Evolutionary conservation across 352 stramenopile species (phyloP), one percentile per base, ranked within the genome.

Genomic region (Globisporangium echinulatum): DNA sequence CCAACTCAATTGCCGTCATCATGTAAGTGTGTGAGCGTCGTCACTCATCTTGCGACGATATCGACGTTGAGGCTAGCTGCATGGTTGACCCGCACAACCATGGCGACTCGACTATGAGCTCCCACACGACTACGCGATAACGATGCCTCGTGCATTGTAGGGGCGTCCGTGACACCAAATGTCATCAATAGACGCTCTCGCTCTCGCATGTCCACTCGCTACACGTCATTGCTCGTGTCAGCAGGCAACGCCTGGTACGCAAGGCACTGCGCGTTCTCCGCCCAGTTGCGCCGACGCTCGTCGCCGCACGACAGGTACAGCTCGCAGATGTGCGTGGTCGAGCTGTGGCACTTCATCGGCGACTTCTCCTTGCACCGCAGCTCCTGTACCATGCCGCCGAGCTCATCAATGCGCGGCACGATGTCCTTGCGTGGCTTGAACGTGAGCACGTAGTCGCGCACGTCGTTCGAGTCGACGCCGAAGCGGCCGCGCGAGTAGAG

Each of bases 351-450:
- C 36, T 63, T 66, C 70, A 92, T 81, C 0, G 79, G 79, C 15
- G 69, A 83, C 57, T 72, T 75, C 48, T 86, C 72, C 59, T 82
- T 81, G 70, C 83, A 92, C 7, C 80, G 75, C 57, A 91, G 79
- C 54, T 92, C 81, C 60, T 91, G 81, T 15, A 92, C 81, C 61
- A 92, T 74, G 8, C 83, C 83, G 19, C 81, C 79, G 6, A 92
- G 69, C 51, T 87, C 70, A 56, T 92, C 83, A n/a, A 91, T 78
- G n/a, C 74, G 73, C 17, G 83, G 81, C 14, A 92, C 77, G 44
- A 92, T 92, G 61, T 92, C 83, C 43, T 82, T 89, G 48, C 74
- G 67, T 0, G 83, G 83, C 49, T 92, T 92, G 70, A 92, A 82
- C 33, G 83, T 92, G 58, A 92, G 54, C 58, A 92, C 83, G 50